These are phyloP conservation scores for Erodium trifolium DNA, from an alignment of 441 rosid species.

Conservation along the genomic window DNA sequence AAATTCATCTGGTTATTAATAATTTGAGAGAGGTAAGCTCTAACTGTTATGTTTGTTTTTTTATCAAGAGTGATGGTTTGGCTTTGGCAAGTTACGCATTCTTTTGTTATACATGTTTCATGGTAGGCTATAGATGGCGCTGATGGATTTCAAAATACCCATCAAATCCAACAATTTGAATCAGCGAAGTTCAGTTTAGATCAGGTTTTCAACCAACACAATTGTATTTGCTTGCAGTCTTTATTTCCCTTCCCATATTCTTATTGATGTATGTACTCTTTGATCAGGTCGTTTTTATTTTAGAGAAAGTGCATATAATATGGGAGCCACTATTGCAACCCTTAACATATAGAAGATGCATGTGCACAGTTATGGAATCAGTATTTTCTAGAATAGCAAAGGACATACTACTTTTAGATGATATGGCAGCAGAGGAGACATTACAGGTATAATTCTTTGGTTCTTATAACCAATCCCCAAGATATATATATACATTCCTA, in stretches of 20 bases:
- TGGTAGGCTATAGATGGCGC: constrained; percentile 83
- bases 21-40: constrained; percentile 65
- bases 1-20: constrained; percentile 61
- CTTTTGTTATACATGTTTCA: not conserved
- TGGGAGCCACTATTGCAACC: constrained; percentile 88
- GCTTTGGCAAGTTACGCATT: constrained; percentile 7
- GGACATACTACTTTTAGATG: constrained; percentile 86
- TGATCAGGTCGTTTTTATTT: constrained; percentile 69
- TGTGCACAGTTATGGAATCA: constrained; percentile 71
- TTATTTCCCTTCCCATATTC: constrained; percentile 8
- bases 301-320: constrained; percentile 85
- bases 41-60: not conserved
- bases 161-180: constrained; percentile 70
- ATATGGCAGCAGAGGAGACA: constrained; percentile 98
- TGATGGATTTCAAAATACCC: constrained; percentile 91
- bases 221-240: not conserved
- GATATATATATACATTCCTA: not conserved
- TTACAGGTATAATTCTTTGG: constrained; percentile 43
- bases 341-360: constrained; percentile 72
- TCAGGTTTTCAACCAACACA: constrained; percentile 39
- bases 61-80: not conserved
- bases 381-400: constrained; percentile 62
- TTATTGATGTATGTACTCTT: constrained; percentile 8
- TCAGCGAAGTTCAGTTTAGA: constrained; percentile 83
- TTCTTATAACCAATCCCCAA: not conserved